Base-by-base conservation (phyloP, 2,329 filamentous ascomycete genomes). In the Verticillium alfalfae region DNA sequence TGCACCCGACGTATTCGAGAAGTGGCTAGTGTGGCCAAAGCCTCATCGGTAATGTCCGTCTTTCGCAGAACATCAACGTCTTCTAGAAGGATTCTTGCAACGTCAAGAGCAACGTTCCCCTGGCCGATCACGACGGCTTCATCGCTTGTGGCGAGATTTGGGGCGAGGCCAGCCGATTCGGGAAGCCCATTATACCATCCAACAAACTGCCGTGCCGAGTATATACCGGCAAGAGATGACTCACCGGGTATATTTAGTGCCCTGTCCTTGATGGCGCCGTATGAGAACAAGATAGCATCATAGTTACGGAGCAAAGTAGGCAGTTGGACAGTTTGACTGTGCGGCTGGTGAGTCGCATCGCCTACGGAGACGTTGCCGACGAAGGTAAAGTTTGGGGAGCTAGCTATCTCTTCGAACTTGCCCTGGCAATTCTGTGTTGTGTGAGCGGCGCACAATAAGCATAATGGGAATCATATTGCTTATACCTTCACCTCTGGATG, bases 141-240 rank as follows among this genome's bases (percentile, higher is more conserved):
- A 58, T 97, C 92, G 0, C 90, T 90, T 10, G 81, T 79, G 0
- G 86, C 84, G 34, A 98, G 81, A 70, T 92, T 85, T 0, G 93
- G 91, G n/a, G 84, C 79, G 8, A 97, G 78, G 67, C 84, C 75
- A 22, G 89, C 84, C 71, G 91, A 91, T 68, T 96, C 91, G 0
- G 95, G 95, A 2, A 97, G 82, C 2, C 95, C 95, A 74, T 99
- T 99, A 75, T 99, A 99, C 95, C 95, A 99, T 18, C 93, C 95
- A 1, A 99, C 95, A 72, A 98, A 97, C 45, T 93, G 89, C 34
- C 95, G 86, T 2, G 95, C 95, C 8, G 93, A 97, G 72, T 93
- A 89, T 18, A 98, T 87, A 2, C 91, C 92, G 34, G 82, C 79
- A 7, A 95, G 77, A 6, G 76, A 74, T 3, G 88, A 83, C 70